These are phyloP conservation scores for Phaffomyces opuntiae DNA, from an alignment of 805 yeast genomes.

Conservation along the genomic window DNA sequence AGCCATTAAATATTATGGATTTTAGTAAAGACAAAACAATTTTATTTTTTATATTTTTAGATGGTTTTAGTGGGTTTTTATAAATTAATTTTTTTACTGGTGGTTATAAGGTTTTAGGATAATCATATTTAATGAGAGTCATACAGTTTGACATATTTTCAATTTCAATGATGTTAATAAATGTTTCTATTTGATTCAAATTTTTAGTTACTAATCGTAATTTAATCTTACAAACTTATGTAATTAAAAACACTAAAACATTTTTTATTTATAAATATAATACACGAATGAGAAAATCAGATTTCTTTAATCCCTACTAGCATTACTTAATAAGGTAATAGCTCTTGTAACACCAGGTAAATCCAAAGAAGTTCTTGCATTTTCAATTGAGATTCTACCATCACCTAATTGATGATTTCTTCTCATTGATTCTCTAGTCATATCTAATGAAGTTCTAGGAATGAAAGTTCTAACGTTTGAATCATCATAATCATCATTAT, in stretches of 20 bases:
- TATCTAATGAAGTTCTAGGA: conserved; percentile 31
- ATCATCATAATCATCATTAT: not conserved
- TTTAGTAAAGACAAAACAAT: not conserved
- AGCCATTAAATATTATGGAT: conserved; percentile 24
- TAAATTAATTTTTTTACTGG: too few species aligned
- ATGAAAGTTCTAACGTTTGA: conserved; percentile 6
- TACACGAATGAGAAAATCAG: not conserved
- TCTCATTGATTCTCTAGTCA: conserved; percentile 31
- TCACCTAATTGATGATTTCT: conserved; percentile 30
- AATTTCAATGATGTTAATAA: too few species aligned
- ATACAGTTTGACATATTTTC: too few species aligned
- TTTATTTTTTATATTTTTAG: not conserved
- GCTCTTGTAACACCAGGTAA: conserved; percentile 36
- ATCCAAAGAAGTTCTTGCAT: conserved; percentile 34
- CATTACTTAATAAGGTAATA: conserved; percentile 23
- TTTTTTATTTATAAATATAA: not conserved
- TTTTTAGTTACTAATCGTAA: too few species aligned
- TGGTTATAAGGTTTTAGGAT: too few species aligned
- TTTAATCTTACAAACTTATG: too few species aligned
- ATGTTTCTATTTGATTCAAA: too few species aligned
- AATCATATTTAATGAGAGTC: too few species aligned
- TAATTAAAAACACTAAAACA: too few species aligned
- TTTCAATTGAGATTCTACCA: conserved; percentile 31
- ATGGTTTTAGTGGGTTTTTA: too few species aligned
- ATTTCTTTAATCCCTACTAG: not conserved